phyloP scores from a whole-genome alignment of 352 stramenopile genomes.

The Halophytophthora polymorphica region DNA sequence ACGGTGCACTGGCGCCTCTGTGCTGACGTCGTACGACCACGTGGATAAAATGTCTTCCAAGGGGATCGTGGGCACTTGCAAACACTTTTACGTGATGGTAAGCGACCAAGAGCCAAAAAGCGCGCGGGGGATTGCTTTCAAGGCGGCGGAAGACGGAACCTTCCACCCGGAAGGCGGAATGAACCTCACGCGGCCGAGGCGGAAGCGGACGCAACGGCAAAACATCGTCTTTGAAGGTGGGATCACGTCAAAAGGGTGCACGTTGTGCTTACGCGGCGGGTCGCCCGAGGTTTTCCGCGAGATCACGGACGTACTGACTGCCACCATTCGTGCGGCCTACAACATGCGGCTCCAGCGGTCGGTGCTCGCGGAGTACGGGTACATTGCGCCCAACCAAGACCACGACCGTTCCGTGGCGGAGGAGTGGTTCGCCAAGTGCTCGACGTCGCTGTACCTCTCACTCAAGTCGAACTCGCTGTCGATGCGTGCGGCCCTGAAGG shows the following conservation, averaged over 20 bases:
- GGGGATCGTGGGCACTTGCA: slow-evolving; percentile 72
- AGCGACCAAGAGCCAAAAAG: slow-evolving; percentile 78
- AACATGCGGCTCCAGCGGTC: slow-evolving; percentile 77
- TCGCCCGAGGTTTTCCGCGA: slow-evolving; percentile 61
- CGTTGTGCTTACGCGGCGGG: slow-evolving; percentile 76
- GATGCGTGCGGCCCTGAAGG: slow-evolving; percentile 77
- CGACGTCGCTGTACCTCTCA: slow-evolving; percentile 78
- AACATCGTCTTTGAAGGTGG: slow-evolving; percentile 88
- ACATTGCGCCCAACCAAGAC: slow-evolving; percentile 48
- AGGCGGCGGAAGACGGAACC: slow-evolving; percentile 19
- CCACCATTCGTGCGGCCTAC: slow-evolving; percentile 68
- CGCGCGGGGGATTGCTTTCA: slow-evolving; percentile 50
- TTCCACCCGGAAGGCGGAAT: slow-evolving; percentile 16
- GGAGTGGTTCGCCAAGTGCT: slow-evolving; percentile 80
- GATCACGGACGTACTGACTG: slow-evolving; percentile 55
- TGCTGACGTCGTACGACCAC: slow-evolving; percentile 84
- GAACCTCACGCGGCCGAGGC: slow-evolving; percentile 17
- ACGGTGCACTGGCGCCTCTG: slow-evolving; percentile 65
- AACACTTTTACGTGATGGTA: slow-evolving; percentile 81
- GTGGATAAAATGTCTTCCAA: slow-evolving; percentile 86
- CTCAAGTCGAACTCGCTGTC: slow-evolving; percentile 86
- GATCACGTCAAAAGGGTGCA: slow-evolving; percentile 67
- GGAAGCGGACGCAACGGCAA: slow-evolving; percentile 69
- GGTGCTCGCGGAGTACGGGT: slow-evolving; percentile 57
- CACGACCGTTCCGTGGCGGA: slow-evolving; percentile 65